A percentile compares a stretch with the other conserved stretches of the same genome.
These are phyloP conservation scores for Davidsoniella eucalypti DNA, from an alignment of 2,329 filamentous ascomycete species.

Conservation along the genomic window DNA sequence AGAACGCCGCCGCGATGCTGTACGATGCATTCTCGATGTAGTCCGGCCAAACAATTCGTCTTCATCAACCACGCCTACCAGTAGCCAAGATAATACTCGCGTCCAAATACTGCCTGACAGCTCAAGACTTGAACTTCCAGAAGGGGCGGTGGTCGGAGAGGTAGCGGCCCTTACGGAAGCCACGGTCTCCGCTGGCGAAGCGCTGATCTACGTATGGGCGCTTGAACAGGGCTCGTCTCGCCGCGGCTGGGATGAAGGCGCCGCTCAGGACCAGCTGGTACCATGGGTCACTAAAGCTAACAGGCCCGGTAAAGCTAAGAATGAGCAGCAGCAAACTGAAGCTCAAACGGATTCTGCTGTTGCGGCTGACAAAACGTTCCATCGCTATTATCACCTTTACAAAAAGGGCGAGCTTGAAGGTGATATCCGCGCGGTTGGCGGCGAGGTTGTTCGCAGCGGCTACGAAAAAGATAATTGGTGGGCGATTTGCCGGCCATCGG, in stretches of 20 bases:
- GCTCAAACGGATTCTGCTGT: not conserved
- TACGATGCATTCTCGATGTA: slow-evolving; percentile 53
- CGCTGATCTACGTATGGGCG: slow-evolving; percentile 86
- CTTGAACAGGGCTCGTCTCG: slow-evolving; percentile 79
- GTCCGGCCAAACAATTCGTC: slow-evolving; percentile 25
- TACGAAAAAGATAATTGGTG: slow-evolving; percentile 99
- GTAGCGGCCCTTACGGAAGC: slow-evolving; percentile 20
- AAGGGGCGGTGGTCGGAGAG: slow-evolving; percentile 5
- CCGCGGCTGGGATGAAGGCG: slow-evolving; percentile 71
- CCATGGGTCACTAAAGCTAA: slow-evolving; percentile 63
- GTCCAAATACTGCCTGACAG: slow-evolving; percentile 16
- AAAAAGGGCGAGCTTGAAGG: slow-evolving; percentile 70
- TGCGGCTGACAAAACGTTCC: slow-evolving; percentile 41
- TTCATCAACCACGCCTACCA: not conserved
- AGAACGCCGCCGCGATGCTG: slow-evolving; percentile 53
- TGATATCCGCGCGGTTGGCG: slow-evolving; percentile 60
- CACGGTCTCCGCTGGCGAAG: slow-evolving; percentile 32
- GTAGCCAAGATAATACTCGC: too few species aligned
- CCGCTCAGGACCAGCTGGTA: slow-evolving; percentile 82
- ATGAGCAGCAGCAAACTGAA: not conserved
- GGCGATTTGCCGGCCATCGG: slow-evolving; percentile 41
- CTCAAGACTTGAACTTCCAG: slow-evolving; percentile 4
- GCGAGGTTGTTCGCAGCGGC: slow-evolving; percentile 57
- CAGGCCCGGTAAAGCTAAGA: slow-evolving; percentile 11
- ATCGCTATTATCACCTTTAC: slow-evolving; percentile 92